Conservation (phyloP, 257 asterid genomes). For the Nicotiana otophora region DNA sequence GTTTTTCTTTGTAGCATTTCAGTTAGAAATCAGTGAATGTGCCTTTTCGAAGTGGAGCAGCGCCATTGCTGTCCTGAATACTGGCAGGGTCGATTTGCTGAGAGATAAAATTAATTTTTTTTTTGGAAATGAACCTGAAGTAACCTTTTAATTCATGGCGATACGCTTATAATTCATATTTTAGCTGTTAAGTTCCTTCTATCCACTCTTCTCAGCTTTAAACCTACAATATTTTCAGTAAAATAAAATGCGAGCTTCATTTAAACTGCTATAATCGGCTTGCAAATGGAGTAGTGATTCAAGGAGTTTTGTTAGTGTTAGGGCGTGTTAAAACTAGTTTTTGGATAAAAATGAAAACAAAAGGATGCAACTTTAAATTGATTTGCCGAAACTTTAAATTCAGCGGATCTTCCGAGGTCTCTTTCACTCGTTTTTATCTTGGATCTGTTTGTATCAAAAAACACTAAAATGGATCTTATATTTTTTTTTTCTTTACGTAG, state of each 20-base stretch:
- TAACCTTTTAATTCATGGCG: background rate
- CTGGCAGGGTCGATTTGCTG: background rate
- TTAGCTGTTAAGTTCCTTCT: background rate
- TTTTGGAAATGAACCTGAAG: background rate
- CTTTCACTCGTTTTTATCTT: background rate
- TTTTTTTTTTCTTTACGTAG: background rate
- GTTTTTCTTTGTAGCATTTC: slow-evolving; percentile 3
- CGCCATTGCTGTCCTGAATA: background rate
- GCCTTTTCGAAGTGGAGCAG: background rate
- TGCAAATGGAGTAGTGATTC: background rate
- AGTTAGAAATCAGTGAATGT: background rate
- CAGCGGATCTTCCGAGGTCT: background rate
- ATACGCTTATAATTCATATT: background rate
- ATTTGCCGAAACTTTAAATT: background rate
- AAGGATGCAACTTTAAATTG: background rate
- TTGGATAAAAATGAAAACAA: background rate
- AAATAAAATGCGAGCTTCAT: background rate
- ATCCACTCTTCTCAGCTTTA: background rate
- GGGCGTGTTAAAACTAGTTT: background rate
- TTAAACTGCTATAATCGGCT: background rate
- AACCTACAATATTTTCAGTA: background rate
- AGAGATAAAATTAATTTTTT: background rate
- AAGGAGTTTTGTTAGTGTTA: background rate
- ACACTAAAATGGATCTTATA: background rate
- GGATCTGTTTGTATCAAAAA: no score